Evolutionary conservation across 176 grass and related monocot genomes (phyloP), one percentile per base, ranked within the genome.

Genomic region (Carex littledalei): DNA sequence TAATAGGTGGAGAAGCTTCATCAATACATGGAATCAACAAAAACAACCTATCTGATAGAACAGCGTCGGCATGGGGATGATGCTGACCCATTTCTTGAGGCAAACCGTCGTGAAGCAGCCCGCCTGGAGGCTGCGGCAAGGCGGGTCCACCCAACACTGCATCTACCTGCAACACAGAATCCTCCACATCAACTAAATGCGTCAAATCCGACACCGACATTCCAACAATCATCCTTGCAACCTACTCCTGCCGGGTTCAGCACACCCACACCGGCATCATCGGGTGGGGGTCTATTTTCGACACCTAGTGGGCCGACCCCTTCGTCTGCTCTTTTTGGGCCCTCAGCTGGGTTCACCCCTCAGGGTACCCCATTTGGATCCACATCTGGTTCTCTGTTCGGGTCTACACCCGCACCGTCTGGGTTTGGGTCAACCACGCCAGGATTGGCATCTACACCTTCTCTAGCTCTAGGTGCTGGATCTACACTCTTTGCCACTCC

Each of bases 1-100:
- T 84, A 37, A 85, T 85, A 98, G 95, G 86, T 94, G 72, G 95
- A 94, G 86, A 88, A 88, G 84, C 85, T 92, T 87, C 92, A 98
- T 79, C 92, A 94, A 49, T 77, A 83, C 87, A 87, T 90, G 81
- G 92, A 94, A 82, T 88, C 83, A 52, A 70, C 86, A 87, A 91
- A 91, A 81, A 85, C 39, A 52, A 72, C 87, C 37, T 89, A 98
- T 90, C 69, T 93, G 17, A 84, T 87, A 80, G 83, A 84, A 72
- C 83, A 79, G 60, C 75, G 62, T 3, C 39, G 83, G 0, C 45
- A 76, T 39, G 68, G 85, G 63, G 91, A 90, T 84, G 62, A 93
- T 85, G 90, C 84, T 24, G 90, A 98, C 91, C 92, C 95, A 74
- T 98, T 93, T 91, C 37, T 78, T 55, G 84, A 98, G 64, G 93